Evolutionary conservation across 2,329 filamentous ascomycete species (phyloP).

Genomic region (Lecanicillium sp.): DNA sequence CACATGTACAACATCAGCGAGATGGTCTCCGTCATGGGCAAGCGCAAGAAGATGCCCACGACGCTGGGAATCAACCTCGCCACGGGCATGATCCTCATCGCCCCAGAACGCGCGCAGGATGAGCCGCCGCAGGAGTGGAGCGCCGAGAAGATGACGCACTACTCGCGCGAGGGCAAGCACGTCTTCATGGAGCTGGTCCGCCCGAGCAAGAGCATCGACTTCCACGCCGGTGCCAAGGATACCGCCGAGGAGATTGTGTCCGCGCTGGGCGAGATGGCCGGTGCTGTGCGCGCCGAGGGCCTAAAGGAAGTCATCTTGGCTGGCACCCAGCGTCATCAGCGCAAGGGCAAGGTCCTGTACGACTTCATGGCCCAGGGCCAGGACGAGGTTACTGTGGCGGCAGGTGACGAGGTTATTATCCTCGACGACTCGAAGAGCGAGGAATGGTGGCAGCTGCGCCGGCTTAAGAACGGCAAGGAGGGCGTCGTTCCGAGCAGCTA

Average conservation of each 20-base stretch:
- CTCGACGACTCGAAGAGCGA: conserved; percentile 88
- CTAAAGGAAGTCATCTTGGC: conserved; percentile 82
- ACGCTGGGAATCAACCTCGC: conserved; percentile 88
- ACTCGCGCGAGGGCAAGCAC: conserved; percentile 96
- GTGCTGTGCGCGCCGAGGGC: conserved; percentile 75
- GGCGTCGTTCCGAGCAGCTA: conserved; percentile 97
- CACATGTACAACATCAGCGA: conserved; percentile 97
- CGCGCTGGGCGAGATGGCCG: conserved; percentile 81
- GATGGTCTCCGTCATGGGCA: conserved; percentile 94
- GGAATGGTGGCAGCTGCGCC: conserved; percentile 96
- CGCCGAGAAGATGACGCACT: conserved; percentile 92
- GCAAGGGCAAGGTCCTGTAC: conserved; percentile 82
- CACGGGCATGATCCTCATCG: conserved; percentile 83
- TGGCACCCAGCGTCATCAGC: conserved; percentile 61
- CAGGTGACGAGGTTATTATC: conserved; percentile 85
- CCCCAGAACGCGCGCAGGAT: conserved; percentile 76
- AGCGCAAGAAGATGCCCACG: conserved; percentile 97
- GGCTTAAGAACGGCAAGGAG: conserved; percentile 86
- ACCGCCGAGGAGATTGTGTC: conserved; percentile 90
- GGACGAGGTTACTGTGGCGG: conserved; percentile 87
- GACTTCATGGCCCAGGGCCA: conserved; percentile 96
- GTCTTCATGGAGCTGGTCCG: conserved; percentile 90
- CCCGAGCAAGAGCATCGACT: conserved; percentile 91
- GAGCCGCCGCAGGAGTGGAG: conserved; percentile 88
- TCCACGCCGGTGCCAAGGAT: conserved; percentile 95